Base-by-base conservation (phyloP, 23 red algal species). In the Pyropia yezoensis region DNA sequence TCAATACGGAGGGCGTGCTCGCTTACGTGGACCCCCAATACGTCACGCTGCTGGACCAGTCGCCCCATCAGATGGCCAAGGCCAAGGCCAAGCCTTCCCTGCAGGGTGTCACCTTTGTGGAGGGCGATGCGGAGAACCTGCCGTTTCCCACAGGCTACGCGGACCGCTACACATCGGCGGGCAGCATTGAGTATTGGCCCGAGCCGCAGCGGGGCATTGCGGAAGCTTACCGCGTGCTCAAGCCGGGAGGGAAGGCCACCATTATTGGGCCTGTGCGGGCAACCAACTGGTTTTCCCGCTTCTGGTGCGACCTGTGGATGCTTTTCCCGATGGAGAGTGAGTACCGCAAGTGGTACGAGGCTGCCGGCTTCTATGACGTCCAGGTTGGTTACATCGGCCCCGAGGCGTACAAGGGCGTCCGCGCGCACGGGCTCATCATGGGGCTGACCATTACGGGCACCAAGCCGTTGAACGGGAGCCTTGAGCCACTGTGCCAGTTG, bases 241-340 rank as follows among this genome's bases (percentile, higher is more conserved):
- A 89, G 67, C 77, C 58, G 27, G 83, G 83, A 53, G 91, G 91
- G 2, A 49, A 89, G 23, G 91, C 91, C 24, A 89, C 83, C 50
- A 83, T 96, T 23, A 89, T 96, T 33, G 91, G 91, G 3, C 91
- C 91, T 26, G 83, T 96, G 50, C 83, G 91, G 8, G 91, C 91
- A 14, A 96, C 91, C 29, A 89, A 96, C 61, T 72, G 66, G 79
- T 85, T 96, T 52, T 88, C 82, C 2, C 63, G 91, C 59, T 96
- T 96, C 65, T 96, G 77, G 74, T 88, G 91, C 57, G 91, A 96
- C 50, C 57, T 83, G 54, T 96, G 91, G 91, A 96, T 96, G 91
- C 73, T 96, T 17, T 96, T 96, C 59, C 91, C 91, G 19, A 88
- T 79, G 74, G 91, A 96, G 70, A 56, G 54, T 26, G 91, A 96